These are phyloP conservation scores for Mycosarcoma mackinlayi DNA, from an alignment of 1,284 basidiomycete species.

Conservation along the genomic window DNA sequence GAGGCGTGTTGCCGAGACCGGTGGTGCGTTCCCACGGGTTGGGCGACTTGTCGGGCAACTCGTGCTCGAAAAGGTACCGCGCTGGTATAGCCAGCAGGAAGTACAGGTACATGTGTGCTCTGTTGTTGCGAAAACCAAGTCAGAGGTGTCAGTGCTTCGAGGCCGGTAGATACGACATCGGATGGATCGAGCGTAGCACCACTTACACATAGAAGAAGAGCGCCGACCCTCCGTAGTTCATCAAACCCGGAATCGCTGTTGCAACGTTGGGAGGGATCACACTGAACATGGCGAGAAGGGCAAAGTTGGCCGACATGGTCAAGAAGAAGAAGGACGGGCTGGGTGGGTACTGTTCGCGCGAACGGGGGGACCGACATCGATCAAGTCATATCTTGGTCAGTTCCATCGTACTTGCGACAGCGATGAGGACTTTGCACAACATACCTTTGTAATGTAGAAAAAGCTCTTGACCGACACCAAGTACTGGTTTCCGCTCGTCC, in stretches of 20 bases:
- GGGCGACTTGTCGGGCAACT: constrained; percentile 31
- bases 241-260: constrained; percentile 21
- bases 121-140: neutral
- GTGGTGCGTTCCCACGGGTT: constrained; percentile 20
- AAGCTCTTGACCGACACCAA: constrained; percentile 46
- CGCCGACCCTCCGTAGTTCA: constrained; percentile 47
- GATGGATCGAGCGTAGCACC: too few species aligned
- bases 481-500: constrained; percentile 38
- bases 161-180: neutral
- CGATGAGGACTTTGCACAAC: neutral
- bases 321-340: constrained; percentile 49
- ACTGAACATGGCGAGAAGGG: constrained; percentile 47
- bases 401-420: neutral
- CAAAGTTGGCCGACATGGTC: constrained; percentile 48
- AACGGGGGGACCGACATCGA: too few species aligned
- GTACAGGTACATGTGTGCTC: constrained; percentile 39
- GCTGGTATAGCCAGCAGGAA: constrained; percentile 29
- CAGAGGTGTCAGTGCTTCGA: neutral
- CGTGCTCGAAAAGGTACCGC: constrained; percentile 31
- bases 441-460: constrained; percentile 56
- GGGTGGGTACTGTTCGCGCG: constrained; percentile 53
- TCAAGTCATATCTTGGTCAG: too few species aligned
- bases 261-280: constrained; percentile 18
- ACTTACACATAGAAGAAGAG: constrained; percentile 58
- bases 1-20: constrained; percentile 21